Evolutionary conservation across 805 yeast species (phyloP), one percentile per base, ranked within the genome.

Genomic region (Priceomyces haplophilus): DNA sequence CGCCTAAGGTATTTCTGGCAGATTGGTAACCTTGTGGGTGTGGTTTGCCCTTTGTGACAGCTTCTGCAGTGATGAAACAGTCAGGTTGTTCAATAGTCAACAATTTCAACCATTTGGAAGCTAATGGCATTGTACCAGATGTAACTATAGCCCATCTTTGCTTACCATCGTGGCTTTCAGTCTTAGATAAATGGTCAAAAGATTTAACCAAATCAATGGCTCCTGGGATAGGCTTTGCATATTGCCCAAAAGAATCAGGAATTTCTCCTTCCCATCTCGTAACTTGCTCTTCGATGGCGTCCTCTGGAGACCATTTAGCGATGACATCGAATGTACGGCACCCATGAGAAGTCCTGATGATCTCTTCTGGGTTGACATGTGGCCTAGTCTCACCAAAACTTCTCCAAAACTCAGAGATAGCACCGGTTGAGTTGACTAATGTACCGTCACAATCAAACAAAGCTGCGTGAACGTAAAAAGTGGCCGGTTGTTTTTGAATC

Each of bases 371-470:
- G 62, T 82, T 79, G 43, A 83, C 82, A 58, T 76, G 78, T 47
- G 88, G 80, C 65, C 84, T 78, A 56, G 78, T 73, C 55, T 73
- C 72, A 51, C 85, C 86, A 58, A 85, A 76, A 46, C 80, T 83
- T 55, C 77, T 78, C 95, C 95, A 88, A 69, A 86, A 80, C 56
- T 80, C 84, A 57, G 85, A 88, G 48, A 87, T 86, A 45, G 93
- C 88, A 42, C 80, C 81, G 46, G 90, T 87, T 32, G 95, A 85
- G 62, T 84, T 80, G 59, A 88, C 88, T 58, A 88, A 71, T 21
- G 96, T 88, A 41, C 96, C 96, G 61, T 88, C 96, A 41, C 89
- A 80, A 67, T 88, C 96, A 65, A 88, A 88, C 49, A 85, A 76
- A 40, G 75, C 75, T 49, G 74, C 75, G 55, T 69, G 58, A 48